Base-by-base conservation (phyloP, 352 stramenopile genomes). In the Globisporangium yorkense region DNA sequence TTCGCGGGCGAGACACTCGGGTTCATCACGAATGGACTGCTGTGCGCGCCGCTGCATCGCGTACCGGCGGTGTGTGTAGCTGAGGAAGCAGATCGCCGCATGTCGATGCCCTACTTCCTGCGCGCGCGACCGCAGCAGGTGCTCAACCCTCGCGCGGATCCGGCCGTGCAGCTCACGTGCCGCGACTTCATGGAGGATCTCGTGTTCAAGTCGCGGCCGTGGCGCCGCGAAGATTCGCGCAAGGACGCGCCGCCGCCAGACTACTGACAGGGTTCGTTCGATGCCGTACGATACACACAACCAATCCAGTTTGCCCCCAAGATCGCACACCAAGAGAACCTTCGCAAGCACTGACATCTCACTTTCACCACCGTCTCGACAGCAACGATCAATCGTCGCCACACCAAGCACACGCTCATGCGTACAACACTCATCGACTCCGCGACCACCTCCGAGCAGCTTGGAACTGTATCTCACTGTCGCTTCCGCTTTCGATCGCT, bases 91-190 rank as follows among this genome's bases (percentile, higher is more conserved):
- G 51, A 79, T n/a, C 75, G 82, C 1, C 78, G 82, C 53, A 94
- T 94, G 84, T 94, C 84, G 1, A 94, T 94, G 84, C 84, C 84
- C 7, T 94, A 88, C 56, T 94, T 92, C 58, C 57, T 94, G 37
- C 66, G 84, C 27, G 77, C 68, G 6, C 71, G 71, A 16, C 84
- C 84, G 6, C 59, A 85, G 27, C 67, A 63, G 33, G 75, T 78
- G 9, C 44, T 94, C 5, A 94, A 91, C 40, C 84, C 80, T 1
- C 72, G 65, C 18, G 72, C 75, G 0, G 61, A 67, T 2, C 31
- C 44, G 0, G 55, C 41, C 0, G 58, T 70, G 40, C 76, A 82
- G 51, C 67, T 91, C 48, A 89, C 77, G 21, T 87, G 74, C 39
- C 74, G 84, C 20, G 80, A 94, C 54, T 92, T 94, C 45, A 94